phyloP scores from a whole-genome alignment of 208 protist genomes.

The Novymonas esmeraldas region DNA sequence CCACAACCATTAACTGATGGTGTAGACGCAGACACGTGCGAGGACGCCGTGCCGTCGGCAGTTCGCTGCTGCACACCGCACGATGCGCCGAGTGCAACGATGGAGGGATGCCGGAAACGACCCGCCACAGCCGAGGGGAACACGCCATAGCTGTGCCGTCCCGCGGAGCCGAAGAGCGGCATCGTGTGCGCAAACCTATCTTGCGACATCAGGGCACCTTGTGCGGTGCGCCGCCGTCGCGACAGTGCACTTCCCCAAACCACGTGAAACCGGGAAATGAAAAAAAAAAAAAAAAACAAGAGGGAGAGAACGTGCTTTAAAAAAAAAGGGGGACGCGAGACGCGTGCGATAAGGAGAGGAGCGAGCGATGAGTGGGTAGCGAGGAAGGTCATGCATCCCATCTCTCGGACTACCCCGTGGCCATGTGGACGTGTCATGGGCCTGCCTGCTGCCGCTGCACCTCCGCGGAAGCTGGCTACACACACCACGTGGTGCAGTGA shows the following conservation, averaged over 20 bases:
- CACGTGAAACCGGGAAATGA: too few species aligned
- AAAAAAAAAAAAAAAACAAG: constrained; percentile 24
- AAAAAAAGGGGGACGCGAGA: constrained; percentile 14
- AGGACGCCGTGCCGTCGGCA: background rate
- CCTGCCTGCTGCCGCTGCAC: too few species aligned
- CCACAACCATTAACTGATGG: background rate
- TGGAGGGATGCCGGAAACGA: background rate
- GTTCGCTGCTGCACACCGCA: constrained; percentile 6
- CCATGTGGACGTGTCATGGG: too few species aligned
- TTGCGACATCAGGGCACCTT: constrained; percentile 15
- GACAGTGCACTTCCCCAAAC: too few species aligned
- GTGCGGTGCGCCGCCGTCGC: background rate
- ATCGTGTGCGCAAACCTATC: constrained; percentile 13
- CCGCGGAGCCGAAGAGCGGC: constrained; percentile 12
- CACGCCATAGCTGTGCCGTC: constrained; percentile 1
- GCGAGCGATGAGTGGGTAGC: too few species aligned
- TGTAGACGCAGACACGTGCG: background rate
- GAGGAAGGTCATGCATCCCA: too few species aligned
- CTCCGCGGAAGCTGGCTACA: too few species aligned
- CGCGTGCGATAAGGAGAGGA: background rate
- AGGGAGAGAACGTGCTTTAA: too few species aligned
- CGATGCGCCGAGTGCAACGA: constrained; percentile 20
- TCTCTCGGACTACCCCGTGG: too few species aligned
- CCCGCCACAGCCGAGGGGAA: background rate
- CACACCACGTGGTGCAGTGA: too few species aligned